Base-by-base conservation (phyloP, 768 basidiomycete genomes). In the Lactifluus volemus region DNA sequence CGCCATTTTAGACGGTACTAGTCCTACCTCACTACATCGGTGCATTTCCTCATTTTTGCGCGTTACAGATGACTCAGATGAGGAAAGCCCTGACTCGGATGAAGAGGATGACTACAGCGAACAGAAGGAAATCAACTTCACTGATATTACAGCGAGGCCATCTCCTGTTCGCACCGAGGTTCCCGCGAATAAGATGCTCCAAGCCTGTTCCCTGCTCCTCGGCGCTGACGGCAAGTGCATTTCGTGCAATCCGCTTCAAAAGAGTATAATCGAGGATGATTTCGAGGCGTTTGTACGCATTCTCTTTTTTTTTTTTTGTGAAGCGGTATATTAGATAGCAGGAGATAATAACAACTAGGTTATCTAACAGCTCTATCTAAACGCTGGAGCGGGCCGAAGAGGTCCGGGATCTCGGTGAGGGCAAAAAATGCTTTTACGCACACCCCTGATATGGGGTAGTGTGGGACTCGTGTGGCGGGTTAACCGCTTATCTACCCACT, bases 71-170 rank as follows among this genome's bases (percentile, higher is more conserved):
- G 39, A 61, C n/a, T 62, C 52, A 6, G 53, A 55, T 12, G 41
- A 53, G 5, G 58, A 73, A 74, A n/a, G 72, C n/a, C 21, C 49
- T 32, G 75, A 75, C 19, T 72, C 75, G 5, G 68, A 63, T 4
- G 61, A 58, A 5, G 67, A 65, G 11, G 69, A 61, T 5, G 78
- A 74, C 14, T 74, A 73, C 34, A 72, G 72, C 47, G 72, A 73
- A n/a, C 72, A 78, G 52, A 75, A 77, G 3, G 76, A 74, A 51
- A 66, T 76, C 60, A 76, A 74, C 48, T 81, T 84, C 65, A 70
- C 79, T 15, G 83, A 85, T 65, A 76, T 85, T 58, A 79, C 83
- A 15, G 76, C 74, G 30, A 73, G 77, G 4, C 72, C 78, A 0
- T 81, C 82, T 0, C 61, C 71, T 4, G 70, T 85, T 45, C 72